Evolutionary conservation across 179 eudicot species (phyloP), one percentile per base, ranked within the genome.

Genomic region (Beta corolliflora): DNA sequence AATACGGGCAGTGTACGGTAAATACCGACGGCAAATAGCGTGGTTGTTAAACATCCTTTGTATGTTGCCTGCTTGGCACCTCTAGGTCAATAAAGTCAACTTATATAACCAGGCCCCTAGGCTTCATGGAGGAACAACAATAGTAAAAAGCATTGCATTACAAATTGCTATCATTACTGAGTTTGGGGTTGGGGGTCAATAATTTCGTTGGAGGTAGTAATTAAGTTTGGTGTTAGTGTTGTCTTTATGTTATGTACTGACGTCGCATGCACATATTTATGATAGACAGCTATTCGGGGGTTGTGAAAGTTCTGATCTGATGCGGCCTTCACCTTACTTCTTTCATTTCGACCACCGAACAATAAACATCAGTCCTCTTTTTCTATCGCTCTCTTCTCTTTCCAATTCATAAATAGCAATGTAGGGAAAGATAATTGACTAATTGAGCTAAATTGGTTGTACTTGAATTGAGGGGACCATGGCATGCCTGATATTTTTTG

Each of bases 191-290:
- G 11, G 25, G n/a, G 65, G 65, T n/a, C 11, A 23, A 63, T 21
- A 63, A 63, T 25, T 48, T 25, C 44, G 69, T 65, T 65, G 69
- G 44, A 65, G 45, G 69, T 13, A 29, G 69, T 65, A 65, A 65
- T 65, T 65, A 65, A 65, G 45, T 36, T 63, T 63, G 67, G 41
- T 63, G 69, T 65, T 65, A 25, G 69, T 29, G 79, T 71, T 82
- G 83, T 80, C 81, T 82, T 75, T 71, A 79, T 75, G 78, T 21
- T 63, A 8, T 63, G 83, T 75, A 60, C 58, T 71, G 81, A 76
- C 77, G 74, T 75, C 41, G 83, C 82, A 81, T 84, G 87, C 84
- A 60, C 59, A 61, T 68, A 73, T 74, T 77, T 81, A 77, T 84
- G 41, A 69, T 73, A 68, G 5, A 10, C 36, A 60, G 73, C 64